These are phyloP conservation scores for Alternaria alternata DNA, from an alignment of 2,329 filamentous ascomycete species.

Conservation along the genomic window DNA sequence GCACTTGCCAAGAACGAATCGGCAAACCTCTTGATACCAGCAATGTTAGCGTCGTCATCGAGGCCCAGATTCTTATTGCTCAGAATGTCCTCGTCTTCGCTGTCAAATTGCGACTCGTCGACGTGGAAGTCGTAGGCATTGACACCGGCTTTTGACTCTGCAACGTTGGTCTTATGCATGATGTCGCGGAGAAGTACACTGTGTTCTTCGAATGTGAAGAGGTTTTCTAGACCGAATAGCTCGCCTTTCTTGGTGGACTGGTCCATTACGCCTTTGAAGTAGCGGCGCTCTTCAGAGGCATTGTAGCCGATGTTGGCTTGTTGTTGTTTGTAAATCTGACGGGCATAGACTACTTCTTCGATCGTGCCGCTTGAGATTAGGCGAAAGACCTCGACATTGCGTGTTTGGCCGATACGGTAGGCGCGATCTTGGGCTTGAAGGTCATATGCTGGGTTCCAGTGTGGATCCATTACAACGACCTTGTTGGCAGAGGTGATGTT, in stretches of 20 bases:
- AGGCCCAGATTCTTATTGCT: constrained; percentile 40
- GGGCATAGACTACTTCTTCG: constrained; percentile 95
- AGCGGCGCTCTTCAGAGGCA: constrained; percentile 88
- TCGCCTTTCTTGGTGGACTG: constrained; percentile 84
- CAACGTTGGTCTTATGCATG: constrained; percentile 97
- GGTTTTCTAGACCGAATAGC: constrained; percentile 88
- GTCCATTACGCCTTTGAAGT: constrained; percentile 94
- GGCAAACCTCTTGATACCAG: constrained; percentile 67
- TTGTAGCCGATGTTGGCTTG: constrained; percentile 98
- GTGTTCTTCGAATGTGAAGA: constrained; percentile 82
- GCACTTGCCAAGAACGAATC: constrained; percentile 39
- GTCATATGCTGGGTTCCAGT: constrained; percentile 97
- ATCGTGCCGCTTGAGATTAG: constrained; percentile 91
- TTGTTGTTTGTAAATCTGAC: constrained; percentile 98
- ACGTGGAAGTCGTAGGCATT: constrained; percentile 76
- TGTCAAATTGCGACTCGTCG: constrained; percentile 39
- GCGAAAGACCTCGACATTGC: constrained; percentile 95
- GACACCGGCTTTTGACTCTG: constrained; percentile 87
- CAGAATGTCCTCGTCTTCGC: constrained; percentile 37
- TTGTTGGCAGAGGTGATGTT: constrained; percentile 99
- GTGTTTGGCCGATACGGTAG: constrained; percentile 90
- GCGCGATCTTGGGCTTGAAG: constrained; percentile 95
- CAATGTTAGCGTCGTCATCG: constrained; percentile 48
- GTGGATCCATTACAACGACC: constrained; percentile 94
- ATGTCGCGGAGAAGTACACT: constrained; percentile 90